Conservation (phyloP, 2,329 filamentous ascomycete genomes). For the Orbilia blumenaviensis region DNA sequence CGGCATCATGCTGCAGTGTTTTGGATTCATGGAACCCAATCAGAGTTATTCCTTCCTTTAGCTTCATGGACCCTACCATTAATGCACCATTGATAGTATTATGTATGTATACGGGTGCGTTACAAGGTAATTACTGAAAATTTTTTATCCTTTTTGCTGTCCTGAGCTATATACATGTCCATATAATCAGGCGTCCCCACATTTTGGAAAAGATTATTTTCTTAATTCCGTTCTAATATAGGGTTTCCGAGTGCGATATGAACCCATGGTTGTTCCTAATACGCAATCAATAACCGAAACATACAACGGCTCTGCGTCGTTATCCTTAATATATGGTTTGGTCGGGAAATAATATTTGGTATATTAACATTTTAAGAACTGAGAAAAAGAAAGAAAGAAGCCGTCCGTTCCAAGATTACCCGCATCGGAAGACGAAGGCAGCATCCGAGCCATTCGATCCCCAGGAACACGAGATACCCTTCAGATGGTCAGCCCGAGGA, state of each 20-base stretch:
- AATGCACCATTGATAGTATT: too few relatives aligned
- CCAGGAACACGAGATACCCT: background rate
- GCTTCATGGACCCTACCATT: background rate
- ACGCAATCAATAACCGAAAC: conserved; percentile 52
- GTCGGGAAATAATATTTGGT: conserved; percentile 48
- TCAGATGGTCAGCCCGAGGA: conserved; percentile 13
- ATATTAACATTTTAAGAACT: conserved; percentile 34
- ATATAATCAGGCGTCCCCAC: conserved; percentile 26
- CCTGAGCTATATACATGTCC: conserved; percentile 50
- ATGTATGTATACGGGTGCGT: too few relatives aligned
- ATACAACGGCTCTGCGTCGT: conserved; percentile 45
- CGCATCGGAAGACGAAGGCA: conserved; percentile 24
- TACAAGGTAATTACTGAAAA: conserved; percentile 11
- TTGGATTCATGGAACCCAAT: conserved; percentile 39
- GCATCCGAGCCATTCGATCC: conserved; percentile 29
- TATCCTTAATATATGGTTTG: conserved; percentile 27
- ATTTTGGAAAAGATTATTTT: conserved; percentile 51
- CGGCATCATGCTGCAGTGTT: background rate
- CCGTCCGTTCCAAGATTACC: conserved; percentile 10
- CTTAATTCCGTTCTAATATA: conserved; percentile 53
- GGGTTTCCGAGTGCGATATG: conserved; percentile 33
- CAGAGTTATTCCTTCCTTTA: background rate
- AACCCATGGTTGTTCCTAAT: conserved; percentile 37
- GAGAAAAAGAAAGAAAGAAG: conserved; percentile 24
- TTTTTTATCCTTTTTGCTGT: background rate